Evolutionary conservation across 345 rosid genomes (phyloP).

Genomic region (Leavenworthia alabamica): DNA sequence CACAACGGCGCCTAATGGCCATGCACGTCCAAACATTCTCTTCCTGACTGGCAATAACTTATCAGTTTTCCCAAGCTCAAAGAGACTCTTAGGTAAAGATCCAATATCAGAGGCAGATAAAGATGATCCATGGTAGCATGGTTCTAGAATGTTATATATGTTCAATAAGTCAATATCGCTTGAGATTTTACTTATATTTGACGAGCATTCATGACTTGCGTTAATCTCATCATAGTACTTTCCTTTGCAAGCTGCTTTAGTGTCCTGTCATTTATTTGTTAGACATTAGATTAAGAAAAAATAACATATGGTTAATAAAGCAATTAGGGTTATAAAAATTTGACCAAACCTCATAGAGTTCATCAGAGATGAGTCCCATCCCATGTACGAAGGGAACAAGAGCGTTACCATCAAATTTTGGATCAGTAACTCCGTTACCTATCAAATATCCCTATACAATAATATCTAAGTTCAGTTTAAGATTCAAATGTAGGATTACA

Average conservation of each 20-base stretch:
- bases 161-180: constrained; percentile 32
- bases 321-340: neutral
- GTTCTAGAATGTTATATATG: constrained; percentile 79
- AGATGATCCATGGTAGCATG: constrained; percentile 53
- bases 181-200: constrained; percentile 36
- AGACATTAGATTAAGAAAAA: neutral
- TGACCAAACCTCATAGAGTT: constrained; percentile 46
- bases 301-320: neutral
- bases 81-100: constrained; percentile 59
- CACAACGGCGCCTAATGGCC: constrained; percentile 83
- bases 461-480: neutral
- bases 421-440: constrained; percentile 88
- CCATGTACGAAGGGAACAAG: constrained; percentile 86
- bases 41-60: constrained; percentile 59
- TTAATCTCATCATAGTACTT: constrained; percentile 39
- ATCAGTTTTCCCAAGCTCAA: constrained; percentile 42
- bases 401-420: constrained; percentile 69
- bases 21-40: constrained; percentile 89
- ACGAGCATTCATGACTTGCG: constrained; percentile 10
- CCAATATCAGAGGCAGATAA: constrained; percentile 24
- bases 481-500: neutral
- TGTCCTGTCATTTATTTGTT: constrained; percentile 44
- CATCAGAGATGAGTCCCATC: constrained; percentile 81
- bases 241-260: constrained; percentile 46
- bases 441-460: constrained; percentile 71